Base-by-base conservation (phyloP, 768 basidiomycete species). In the Rhizopogon sp. region DNA sequence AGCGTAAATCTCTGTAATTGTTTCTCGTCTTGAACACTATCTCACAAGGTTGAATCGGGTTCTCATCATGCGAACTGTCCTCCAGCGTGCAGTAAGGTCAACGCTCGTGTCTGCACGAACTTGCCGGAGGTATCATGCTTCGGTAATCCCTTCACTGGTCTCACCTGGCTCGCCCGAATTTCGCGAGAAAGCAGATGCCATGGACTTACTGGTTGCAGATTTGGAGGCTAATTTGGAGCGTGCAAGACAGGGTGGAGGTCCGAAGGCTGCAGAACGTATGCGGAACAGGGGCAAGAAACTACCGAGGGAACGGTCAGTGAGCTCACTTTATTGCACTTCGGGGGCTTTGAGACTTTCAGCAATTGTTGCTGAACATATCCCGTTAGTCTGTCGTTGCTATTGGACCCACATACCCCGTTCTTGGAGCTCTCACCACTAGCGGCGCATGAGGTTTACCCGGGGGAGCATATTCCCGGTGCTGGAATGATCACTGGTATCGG, bases 401-500 rank as follows among this genome's bases (percentile, higher is more conserved):
- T 98, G 25, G 94, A 98, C 67, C 87, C 90, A 5, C 81, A 87
- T 61, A 86, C 90, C 3, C 93, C 95, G 0, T 98, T 96, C 67
- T 74, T 98, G 16, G 94, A 98, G 66, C 76, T 98, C 3, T 93
- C 90, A 3, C 74, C 88, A 11, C 74, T 95, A 2, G 94, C 94
- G 13, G 94, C 88, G 16, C 84, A 95, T 60, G 90, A 86, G 13
- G 89, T 97, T 5, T 97, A 98, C 66, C 76, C 82, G 0, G 81
- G 74, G 5, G 77, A 90, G 58, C 74, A 78, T 50, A 83, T 97
- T 31, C 93, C 95, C 17, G 90, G 88, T 0, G 94, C 93, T 1
- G 95, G 93, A 3, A 81, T 98, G 42, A 89, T 98, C 57, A 93
- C 93, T 2, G 94, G 94, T 20, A 79, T 87, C 56, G 88, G 88